These are phyloP conservation scores for Cercospora sp. DNA, from an alignment of 2,329 filamentous ascomycete species.

Conservation along the genomic window DNA sequence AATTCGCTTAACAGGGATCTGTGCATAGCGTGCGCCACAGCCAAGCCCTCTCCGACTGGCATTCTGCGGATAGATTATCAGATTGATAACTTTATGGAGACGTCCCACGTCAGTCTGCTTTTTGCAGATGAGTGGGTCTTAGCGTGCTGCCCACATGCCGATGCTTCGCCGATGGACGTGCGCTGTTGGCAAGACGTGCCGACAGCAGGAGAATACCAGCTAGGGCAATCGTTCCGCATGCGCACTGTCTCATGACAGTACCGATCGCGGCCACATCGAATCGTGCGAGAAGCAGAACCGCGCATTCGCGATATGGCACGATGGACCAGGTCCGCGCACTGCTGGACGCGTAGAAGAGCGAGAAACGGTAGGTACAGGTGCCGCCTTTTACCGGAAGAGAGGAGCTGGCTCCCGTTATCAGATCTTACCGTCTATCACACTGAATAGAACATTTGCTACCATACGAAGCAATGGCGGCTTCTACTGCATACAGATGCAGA, in stretches of 20 bases:
- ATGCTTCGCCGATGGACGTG: background rate
- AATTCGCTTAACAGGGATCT: background rate
- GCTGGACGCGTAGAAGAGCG: background rate
- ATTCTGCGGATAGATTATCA: constrained; percentile 12
- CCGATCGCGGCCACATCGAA: constrained; percentile 8
- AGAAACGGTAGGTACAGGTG: constrained; percentile 10
- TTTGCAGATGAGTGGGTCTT: background rate
- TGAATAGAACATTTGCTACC: background rate
- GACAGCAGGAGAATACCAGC: background rate
- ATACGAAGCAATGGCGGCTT: constrained; percentile 10
- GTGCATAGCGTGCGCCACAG: background rate
- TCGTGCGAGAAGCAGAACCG: background rate
- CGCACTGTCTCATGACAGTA: background rate
- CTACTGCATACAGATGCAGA: constrained; percentile 2
- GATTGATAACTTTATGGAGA: constrained; percentile 17
- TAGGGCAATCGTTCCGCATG: background rate
- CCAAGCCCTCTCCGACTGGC: background rate
- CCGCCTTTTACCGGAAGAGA: background rate
- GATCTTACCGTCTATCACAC: background rate
- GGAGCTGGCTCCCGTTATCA: constrained; percentile 4
- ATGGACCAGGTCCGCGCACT: background rate
- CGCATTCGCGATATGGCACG: background rate
- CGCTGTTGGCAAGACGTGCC: background rate
- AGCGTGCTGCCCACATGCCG: background rate
- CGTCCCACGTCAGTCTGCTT: constrained; percentile 6